Conservation (phyloP, 495 filamentous ascomycete species). For the Trichoderma virens region DNA sequence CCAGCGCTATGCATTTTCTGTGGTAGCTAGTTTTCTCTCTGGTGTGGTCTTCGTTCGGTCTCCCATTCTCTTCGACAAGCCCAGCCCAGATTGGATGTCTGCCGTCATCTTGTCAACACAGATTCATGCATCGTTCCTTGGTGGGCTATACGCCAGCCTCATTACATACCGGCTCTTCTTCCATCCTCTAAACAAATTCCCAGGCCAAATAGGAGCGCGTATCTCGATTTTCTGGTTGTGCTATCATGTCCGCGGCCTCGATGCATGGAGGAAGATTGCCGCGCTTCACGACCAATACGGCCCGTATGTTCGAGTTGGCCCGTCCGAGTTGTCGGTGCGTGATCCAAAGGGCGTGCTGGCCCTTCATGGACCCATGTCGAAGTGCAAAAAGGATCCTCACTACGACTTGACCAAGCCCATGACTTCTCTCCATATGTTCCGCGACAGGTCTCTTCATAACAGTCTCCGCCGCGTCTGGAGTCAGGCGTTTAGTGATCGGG, state of each 20-base stretch:
- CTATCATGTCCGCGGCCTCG: background rate
- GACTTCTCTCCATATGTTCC: background rate
- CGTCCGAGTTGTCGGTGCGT: background rate
- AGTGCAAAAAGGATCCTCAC: background rate
- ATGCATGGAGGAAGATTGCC: background rate
- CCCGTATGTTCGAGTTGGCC: background rate
- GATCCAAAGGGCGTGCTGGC: background rate
- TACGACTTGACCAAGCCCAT: background rate
- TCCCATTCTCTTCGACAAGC: background rate
- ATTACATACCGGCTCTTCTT: background rate
- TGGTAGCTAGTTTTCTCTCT: background rate
- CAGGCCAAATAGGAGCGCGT: background rate
- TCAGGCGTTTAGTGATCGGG: background rate
- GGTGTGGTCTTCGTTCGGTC: background rate
- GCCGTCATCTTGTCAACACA: background rate
- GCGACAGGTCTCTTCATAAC: background rate
- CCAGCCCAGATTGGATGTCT: background rate
- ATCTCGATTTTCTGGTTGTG: background rate
- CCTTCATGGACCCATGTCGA: background rate
- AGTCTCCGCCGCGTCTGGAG: background rate
- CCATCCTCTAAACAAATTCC: background rate
- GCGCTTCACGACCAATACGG: background rate
- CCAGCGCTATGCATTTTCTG: background rate
- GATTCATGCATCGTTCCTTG: background rate
- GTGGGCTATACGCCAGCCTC: background rate